Evolutionary conservation across 2,329 filamentous ascomycete species (phyloP).

Genomic region (Aspergillus fumigatiaffinis): DNA sequence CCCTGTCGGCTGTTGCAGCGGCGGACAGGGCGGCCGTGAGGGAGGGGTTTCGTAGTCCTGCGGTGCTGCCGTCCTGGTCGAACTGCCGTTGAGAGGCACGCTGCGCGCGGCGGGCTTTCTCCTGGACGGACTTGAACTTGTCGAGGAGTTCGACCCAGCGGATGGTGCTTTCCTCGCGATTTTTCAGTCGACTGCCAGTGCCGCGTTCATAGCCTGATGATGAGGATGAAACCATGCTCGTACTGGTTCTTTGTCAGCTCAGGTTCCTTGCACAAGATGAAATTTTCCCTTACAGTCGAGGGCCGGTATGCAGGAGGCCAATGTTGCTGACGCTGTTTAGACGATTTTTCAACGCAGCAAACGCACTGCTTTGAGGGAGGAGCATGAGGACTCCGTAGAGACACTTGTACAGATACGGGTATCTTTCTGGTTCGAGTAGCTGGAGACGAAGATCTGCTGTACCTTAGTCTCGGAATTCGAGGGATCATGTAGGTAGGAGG

Average conservation of each 20-base stretch:
- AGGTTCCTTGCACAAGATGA: slow-evolving; percentile 14
- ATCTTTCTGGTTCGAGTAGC: slow-evolving; percentile 89
- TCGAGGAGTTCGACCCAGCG: slow-evolving; percentile 91
- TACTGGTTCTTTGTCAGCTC: slow-evolving; percentile 10
- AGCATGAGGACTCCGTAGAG: slow-evolving; percentile 97
- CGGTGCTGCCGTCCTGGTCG: slow-evolving; percentile 50
- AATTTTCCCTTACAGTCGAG: slow-evolving; percentile 63
- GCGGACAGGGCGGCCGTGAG: slow-evolving; percentile 30
- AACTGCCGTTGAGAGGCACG: slow-evolving; percentile 46
- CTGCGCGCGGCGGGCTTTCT: slow-evolving; percentile 71
- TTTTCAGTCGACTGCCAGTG: slow-evolving; percentile 67
- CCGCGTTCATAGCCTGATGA: slow-evolving; percentile 62
- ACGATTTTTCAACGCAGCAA: slow-evolving; percentile 92
- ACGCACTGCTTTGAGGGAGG: slow-evolving; percentile 94
- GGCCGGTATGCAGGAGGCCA: slow-evolving; percentile 83
- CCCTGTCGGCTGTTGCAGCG: slow-evolving; percentile 22
- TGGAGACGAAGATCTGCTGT: slow-evolving; percentile 83
- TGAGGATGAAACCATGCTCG: slow-evolving; percentile 7
- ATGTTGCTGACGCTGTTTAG: slow-evolving; percentile 97
- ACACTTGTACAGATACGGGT: slow-evolving; percentile 94
- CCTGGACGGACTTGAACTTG: slow-evolving; percentile 89
- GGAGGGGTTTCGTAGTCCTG: slow-evolving; percentile 36
- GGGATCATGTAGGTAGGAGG: slow-evolving; percentile 4
- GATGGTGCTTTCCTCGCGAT: slow-evolving; percentile 77
- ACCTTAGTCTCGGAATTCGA: slow-evolving; percentile 7